Base-by-base conservation (phyloP, 257 asterid species). In the Petunia axillaris region DNA sequence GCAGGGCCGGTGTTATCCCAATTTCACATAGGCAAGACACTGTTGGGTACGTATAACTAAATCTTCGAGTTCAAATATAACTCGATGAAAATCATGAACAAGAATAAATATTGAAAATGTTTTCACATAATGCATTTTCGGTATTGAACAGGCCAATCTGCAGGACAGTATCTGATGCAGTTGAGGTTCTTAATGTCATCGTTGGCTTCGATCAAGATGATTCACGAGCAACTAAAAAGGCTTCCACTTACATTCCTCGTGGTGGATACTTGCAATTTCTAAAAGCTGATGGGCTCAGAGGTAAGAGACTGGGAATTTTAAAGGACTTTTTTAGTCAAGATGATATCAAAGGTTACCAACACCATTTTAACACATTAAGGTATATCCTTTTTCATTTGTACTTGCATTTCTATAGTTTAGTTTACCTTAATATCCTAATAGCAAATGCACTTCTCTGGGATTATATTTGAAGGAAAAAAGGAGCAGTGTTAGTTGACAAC, bases 1-100 rank as follows among this genome's bases (percentile, higher is more conserved):
- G 92, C 79, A 89, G 96, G 71, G 91, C 91, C 1, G 96, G 96
- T 38, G 91, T 91, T 0, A 83, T 93, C 78, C 96, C 94, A 2
- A 80, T 91, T 81, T 73, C 94, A 3, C 93, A 93, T 5, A 88
- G 92, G 10, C 91, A 88, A 87, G 97, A 93, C 80, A 89, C 91
- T 8, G 81, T 91, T 1, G 93, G 96, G 96, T 89, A 83, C 44
- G 25, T 5, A 7, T 25, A 65, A 43, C 13, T 38, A 2, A 2
- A 39, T 81, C 2, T 6, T 48, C 43, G 5, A 37, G 10, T 13
- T 65, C 46, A 6, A 13, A 25, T 25, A 67, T 3, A n/a, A 67
- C 8, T 1, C 4, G 54, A 6, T 67, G 15, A 67, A 14, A n/a
- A 67, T 6, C 75, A 41, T 67, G 75, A 67, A 41, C 54, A 41